Percentiles rank a stretch among this genome's conserved stretches.
Conservation (phyloP, 345 rosid genomes). For the Eucalyptus grandis region DNA sequence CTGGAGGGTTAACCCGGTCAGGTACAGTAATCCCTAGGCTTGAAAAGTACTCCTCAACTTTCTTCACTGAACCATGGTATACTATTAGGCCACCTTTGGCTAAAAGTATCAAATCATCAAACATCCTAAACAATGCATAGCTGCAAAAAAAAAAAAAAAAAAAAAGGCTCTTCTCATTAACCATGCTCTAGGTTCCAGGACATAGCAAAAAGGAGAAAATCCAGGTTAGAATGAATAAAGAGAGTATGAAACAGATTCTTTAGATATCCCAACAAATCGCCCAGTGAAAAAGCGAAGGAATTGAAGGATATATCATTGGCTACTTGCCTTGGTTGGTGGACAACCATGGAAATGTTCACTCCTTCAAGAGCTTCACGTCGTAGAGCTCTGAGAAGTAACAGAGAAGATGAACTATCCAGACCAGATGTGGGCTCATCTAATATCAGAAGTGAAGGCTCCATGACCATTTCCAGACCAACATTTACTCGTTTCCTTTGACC, state of each 20-base stretch:
- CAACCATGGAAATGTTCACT: slow-evolving; percentile 91
- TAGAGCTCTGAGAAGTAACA: slow-evolving; percentile 83
- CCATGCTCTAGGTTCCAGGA: background rate
- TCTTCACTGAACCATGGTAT: slow-evolving; percentile 92
- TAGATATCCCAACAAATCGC: background rate
- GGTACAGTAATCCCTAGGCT: slow-evolving; percentile 79
- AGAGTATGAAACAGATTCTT: background rate
- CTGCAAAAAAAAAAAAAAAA: slow-evolving; percentile 21
- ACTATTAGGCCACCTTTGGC: slow-evolving; percentile 93
- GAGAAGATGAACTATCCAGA: slow-evolving; percentile 96
- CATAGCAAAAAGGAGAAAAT: background rate
- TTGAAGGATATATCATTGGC: background rate
- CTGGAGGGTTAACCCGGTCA: slow-evolving; percentile 94
- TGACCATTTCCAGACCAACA: slow-evolving; percentile 99
- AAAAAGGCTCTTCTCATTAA: background rate
- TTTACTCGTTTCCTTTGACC: slow-evolving; percentile 98
- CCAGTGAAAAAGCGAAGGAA: background rate
- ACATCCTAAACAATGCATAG: slow-evolving; percentile 83
- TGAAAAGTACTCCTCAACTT: slow-evolving; percentile 82
- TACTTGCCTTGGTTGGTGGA: slow-evolving; percentile 90
- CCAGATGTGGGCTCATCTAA: slow-evolving; percentile 99
- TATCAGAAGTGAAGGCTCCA: slow-evolving; percentile 98
- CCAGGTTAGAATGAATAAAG: background rate
- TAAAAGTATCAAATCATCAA: slow-evolving; percentile 91
- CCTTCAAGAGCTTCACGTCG: slow-evolving; percentile 99